Evolutionary conservation across 805 yeast species (phyloP), one percentile per base, ranked within the genome.

Genomic region (Phaffomyces opuntiae): DNA sequence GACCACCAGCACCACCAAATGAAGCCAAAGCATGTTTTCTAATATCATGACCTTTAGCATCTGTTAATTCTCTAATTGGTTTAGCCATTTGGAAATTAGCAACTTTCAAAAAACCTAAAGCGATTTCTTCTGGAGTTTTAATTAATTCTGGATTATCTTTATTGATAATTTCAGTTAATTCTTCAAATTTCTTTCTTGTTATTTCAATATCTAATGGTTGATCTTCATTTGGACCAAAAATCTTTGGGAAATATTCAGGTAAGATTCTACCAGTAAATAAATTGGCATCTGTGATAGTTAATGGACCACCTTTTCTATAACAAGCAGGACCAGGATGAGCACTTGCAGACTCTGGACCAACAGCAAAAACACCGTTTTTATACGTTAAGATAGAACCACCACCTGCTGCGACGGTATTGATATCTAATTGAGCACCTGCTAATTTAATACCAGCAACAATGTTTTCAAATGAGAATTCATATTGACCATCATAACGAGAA

Each of bases 1-100:
- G 77, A 29, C 75, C 74, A 49, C 77, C 77, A 40, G 76, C 74
- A 45, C 77, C 77, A 45, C 77, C 77, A 53, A 73, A 73, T 3
- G 74, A 66, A 6, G 73, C 74, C 45, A 73, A 57, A 26, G 64
- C 65, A 52, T 73, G 76, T 38, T 68, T 67, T 41, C 69, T 51
- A 16, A 68, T 67, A 48, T 64, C 69, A 47, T 61, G 68, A 32
- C 77, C 77, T 52, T 67, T 68, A 16, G 72, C 65, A 50, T 72
- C 77, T 1, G 77, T 72, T 43, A 73, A 54, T 39, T 64, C 70
- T 49, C 76, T 64, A 43, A 73, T 71, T 4, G 76, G 74, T 49
- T 69, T 68, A 13, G 75, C 73, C 77, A 72, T 73, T 29, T 67
- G 61, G 42, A 65, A 69, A 49, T 70, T 66, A 4, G 77, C 76